Evolutionary conservation across 164 flowering plant genomes (phyloP).

Genomic region (Vitis cinerea): DNA sequence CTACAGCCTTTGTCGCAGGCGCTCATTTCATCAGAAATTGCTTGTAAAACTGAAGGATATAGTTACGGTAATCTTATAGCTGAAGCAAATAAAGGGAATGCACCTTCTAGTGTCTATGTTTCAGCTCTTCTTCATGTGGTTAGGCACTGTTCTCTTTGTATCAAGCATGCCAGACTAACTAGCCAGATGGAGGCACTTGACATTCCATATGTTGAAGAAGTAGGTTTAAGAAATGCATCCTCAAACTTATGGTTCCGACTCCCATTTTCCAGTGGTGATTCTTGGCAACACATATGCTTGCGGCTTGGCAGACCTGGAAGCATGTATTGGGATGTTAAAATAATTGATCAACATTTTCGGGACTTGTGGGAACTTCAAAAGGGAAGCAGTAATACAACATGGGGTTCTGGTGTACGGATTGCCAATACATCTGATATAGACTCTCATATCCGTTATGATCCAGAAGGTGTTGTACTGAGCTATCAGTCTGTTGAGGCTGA

Average conservation of each 20-base stretch:
- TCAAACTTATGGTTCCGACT: slow-evolving; percentile 90
- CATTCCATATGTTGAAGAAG: slow-evolving; percentile 93
- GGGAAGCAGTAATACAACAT: slow-evolving; percentile 62
- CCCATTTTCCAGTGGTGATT: slow-evolving; percentile 70
- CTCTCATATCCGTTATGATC: slow-evolving; percentile 90
- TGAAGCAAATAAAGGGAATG: slow-evolving; percentile 91
- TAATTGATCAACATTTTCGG: slow-evolving; percentile 84
- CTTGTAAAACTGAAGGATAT: slow-evolving; percentile 45
- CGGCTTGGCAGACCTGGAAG: slow-evolving; percentile 95
- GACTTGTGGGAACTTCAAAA: slow-evolving; percentile 98
- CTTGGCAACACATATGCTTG: slow-evolving; percentile 89
- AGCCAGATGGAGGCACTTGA: slow-evolving; percentile 96
- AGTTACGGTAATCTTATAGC: slow-evolving; percentile 71
- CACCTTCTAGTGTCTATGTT: slow-evolving; percentile 73
- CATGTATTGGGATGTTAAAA: slow-evolving; percentile 97
- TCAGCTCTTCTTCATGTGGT: slow-evolving; percentile 91
- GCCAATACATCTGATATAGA: slow-evolving; percentile 93
- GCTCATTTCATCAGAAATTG: slow-evolving; percentile 26
- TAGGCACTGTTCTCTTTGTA: slow-evolving; percentile 89
- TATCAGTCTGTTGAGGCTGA: slow-evolving; percentile 82
- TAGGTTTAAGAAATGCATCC: slow-evolving; percentile 67
- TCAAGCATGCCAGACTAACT: slow-evolving; percentile 89
- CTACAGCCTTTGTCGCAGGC: slow-evolving; percentile 29
- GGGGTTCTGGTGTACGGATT: slow-evolving; percentile 92
- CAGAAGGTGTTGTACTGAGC: slow-evolving; percentile 87